These are phyloP conservation scores for Adansonia grandidieri DNA, from an alignment of 441 rosid species.

Conservation along the genomic window DNA sequence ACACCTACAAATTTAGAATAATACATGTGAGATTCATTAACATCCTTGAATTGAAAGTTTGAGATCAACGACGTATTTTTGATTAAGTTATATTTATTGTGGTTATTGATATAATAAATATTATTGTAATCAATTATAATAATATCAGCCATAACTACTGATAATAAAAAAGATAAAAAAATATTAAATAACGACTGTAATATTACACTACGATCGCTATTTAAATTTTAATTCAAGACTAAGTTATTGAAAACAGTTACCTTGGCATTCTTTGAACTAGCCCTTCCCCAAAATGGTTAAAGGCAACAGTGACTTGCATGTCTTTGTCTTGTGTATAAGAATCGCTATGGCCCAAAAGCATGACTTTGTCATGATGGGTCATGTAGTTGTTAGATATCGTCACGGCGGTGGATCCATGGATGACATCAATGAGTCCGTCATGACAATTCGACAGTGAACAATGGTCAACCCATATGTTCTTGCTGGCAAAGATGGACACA, in stretches of 20 bases:
- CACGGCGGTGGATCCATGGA: conserved; percentile 67
- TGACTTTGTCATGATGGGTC: conserved; percentile 70
- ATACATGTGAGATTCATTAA: no score
- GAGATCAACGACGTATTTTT: no score
- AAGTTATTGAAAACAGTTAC: background rate
- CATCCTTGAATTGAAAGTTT: no score
- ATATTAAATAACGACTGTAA: no score
- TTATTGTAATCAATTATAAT: no score
- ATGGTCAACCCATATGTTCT: conserved; percentile 64
- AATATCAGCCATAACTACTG: background rate
- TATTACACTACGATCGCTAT: no score
- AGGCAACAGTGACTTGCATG: conserved; percentile 22
- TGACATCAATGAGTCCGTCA: conserved; percentile 67
- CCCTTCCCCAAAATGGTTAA: conserved; percentile 15
- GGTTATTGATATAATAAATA: no score
- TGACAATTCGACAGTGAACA: conserved; percentile 59
- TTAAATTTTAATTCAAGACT: no score
- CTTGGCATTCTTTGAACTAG: conserved; percentile 18
- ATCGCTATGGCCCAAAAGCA: conserved; percentile 65
- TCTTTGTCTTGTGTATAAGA: conserved; percentile 35
- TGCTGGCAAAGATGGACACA: conserved; percentile 49
- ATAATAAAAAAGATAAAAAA: background rate
- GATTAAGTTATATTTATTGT: no score
- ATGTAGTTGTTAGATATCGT: conserved; percentile 67
- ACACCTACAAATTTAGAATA: conserved; percentile 11